Percentiles rank a stretch among this genome's conserved stretches.
Conservation (phyloP, 225 moss, liverwort and hornwort species). For the Takakia lepidozioides region DNA sequence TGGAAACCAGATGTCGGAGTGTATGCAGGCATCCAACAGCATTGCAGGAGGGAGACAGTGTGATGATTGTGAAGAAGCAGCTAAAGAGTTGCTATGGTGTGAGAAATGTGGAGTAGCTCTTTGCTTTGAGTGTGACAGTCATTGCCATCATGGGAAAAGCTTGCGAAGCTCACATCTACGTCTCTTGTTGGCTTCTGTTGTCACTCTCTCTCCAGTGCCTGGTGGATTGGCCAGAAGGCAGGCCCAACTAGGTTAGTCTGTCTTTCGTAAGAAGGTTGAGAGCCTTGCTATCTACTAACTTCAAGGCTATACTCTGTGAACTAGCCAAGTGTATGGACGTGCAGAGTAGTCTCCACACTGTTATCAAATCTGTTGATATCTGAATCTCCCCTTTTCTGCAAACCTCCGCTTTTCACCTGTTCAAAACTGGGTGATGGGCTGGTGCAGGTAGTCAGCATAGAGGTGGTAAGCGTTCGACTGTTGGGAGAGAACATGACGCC, state of each 20-base stretch:
- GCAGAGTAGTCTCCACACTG: too few species aligned
- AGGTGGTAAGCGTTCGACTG: too few species aligned
- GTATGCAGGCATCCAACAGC: background rate
- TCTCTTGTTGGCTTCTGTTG: slow-evolving; percentile 29
- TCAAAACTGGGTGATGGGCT: too few species aligned
- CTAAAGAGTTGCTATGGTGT: slow-evolving; percentile 64
- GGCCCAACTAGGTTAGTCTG: background rate
- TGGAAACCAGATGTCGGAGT: slow-evolving; percentile 9
- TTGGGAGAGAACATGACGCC: too few species aligned
- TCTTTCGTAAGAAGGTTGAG: too few species aligned
- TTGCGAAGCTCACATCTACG: slow-evolving; percentile 48
- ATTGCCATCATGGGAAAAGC: slow-evolving; percentile 39
- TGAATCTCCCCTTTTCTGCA: too few species aligned
- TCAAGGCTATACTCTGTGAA: too few species aligned
- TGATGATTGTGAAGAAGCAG: slow-evolving; percentile 43
- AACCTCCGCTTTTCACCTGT: too few species aligned
- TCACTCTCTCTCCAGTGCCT: background rate
- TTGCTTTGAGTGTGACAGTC: slow-evolving; percentile 55
- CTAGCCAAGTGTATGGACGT: too few species aligned
- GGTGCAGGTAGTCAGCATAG: slow-evolving; percentile 3
- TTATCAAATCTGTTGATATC: too few species aligned
- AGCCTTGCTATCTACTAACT: too few species aligned
- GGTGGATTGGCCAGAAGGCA: background rate
- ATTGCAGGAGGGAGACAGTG: slow-evolving; percentile 2
- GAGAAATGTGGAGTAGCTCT: slow-evolving; percentile 54